A percentile compares a stretch with the other conserved stretches of the same genome.
phyloP scores from a whole-genome alignment of 2,329 filamentous ascomycete species.

The Metarhizium humberi region DNA sequence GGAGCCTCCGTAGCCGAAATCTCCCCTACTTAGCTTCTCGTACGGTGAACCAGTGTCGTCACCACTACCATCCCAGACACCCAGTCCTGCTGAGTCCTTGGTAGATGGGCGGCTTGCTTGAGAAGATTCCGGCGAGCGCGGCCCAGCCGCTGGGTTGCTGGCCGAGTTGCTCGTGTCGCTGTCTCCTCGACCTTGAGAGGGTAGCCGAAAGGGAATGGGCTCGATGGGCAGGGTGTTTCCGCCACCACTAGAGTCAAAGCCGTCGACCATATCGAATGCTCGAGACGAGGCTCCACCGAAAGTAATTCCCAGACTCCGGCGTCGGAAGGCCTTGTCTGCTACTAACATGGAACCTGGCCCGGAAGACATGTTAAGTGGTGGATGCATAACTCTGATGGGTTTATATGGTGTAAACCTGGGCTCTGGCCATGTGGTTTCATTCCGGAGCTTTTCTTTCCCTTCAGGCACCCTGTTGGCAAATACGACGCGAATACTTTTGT shows the following conservation, averaged over 20 bases:
- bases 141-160: slow-evolving; percentile 11
- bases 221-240: slow-evolving; percentile 32
- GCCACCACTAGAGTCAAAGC: slow-evolving; percentile 11
- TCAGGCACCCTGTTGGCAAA: slow-evolving; percentile 96
- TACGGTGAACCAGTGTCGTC: slow-evolving; percentile 30
- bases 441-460: slow-evolving; percentile 83
- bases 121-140: slow-evolving; percentile 18
- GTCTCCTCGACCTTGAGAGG: slow-evolving; percentile 19
- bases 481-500: slow-evolving; percentile 86
- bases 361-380: slow-evolving; percentile 24
- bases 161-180: slow-evolving; percentile 22
- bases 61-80: neutral
- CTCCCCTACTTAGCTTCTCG: slow-evolving; percentile 59
- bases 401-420: slow-evolving; percentile 83
- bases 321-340: slow-evolving; percentile 50
- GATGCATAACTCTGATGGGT: slow-evolving; percentile 45
- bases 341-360: slow-evolving; percentile 40
- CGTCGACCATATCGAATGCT: slow-evolving; percentile 26
- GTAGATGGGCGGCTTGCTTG: slow-evolving; percentile 24
- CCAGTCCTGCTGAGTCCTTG: slow-evolving; percentile 23
- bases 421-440: slow-evolving; percentile 83
- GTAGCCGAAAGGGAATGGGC: slow-evolving; percentile 41
- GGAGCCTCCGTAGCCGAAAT: slow-evolving; percentile 53
- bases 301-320: slow-evolving; percentile 45
- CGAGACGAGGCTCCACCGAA: slow-evolving; percentile 19